A percentile compares a stretch with the other conserved stretches of the same genome.
Evolutionary conservation across 2,329 filamentous ascomycete genomes (phyloP).

Genomic region (Alternaria conjuncta): DNA sequence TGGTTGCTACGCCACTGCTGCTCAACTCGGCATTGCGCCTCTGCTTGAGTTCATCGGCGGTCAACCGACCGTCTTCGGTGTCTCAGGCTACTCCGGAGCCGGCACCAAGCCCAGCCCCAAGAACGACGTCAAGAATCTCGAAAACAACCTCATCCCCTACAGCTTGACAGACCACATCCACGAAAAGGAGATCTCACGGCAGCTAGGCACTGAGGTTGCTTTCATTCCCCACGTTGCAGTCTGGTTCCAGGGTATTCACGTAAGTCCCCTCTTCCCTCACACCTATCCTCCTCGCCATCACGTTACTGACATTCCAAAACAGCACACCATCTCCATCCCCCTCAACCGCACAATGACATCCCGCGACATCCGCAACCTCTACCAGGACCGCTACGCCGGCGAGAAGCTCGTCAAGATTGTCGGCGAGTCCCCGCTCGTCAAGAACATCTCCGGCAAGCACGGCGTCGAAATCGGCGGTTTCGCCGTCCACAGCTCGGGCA

Average conservation of each 20-base stretch:
- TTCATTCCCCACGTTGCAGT: conserved; percentile 95
- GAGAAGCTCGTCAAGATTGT: conserved; percentile 94
- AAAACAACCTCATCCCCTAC: conserved; percentile 89
- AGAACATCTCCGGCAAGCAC: conserved; percentile 82
- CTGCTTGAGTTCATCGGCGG: conserved; percentile 79
- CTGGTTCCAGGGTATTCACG: conserved; percentile 94
- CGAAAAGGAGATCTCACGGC: conserved; percentile 84
- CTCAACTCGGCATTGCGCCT: conserved; percentile 87
- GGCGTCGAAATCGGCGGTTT: conserved; percentile 94
- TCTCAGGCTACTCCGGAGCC: conserved; percentile 92
- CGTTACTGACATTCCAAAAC: conserved; percentile 19
- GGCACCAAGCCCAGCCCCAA: conserved; percentile 93
- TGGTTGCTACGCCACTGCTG: conserved; percentile 93
- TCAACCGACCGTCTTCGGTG: conserved; percentile 83
- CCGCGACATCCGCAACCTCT: conserved; percentile 90
- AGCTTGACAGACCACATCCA: conserved; percentile 93
- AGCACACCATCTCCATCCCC: conserved; percentile 88
- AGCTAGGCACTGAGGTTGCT: conserved; percentile 75
- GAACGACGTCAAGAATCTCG: conserved; percentile 85
- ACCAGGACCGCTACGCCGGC: conserved; percentile 94
- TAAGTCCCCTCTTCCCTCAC: conserved; percentile 38
- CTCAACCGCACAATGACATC: conserved; percentile 86
- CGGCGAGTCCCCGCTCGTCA: conserved; percentile 86
- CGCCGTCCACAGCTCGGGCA: conserved; percentile 86
- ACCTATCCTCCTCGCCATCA: neutral